Conservation (phyloP, 148 eudicot genomes). For the Cornus kousa region DNA sequence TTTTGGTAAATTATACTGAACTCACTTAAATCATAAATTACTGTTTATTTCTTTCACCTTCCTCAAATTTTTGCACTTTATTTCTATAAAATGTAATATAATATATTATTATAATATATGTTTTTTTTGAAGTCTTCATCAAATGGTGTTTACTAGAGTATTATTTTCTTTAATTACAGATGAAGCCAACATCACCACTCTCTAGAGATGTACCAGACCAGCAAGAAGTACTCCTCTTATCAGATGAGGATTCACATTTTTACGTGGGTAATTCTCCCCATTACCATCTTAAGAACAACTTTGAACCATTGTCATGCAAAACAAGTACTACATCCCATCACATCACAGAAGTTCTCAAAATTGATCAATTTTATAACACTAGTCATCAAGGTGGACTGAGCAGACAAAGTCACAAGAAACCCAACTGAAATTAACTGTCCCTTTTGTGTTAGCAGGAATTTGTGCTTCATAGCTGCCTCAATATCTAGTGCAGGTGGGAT, state of each 20-base stretch:
- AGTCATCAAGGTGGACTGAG: slow-evolving; percentile 11
- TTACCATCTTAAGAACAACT: slow-evolving; percentile 13
- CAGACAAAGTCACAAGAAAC: not conserved
- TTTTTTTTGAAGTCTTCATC: too few species aligned
- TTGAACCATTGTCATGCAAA: slow-evolving; percentile 18
- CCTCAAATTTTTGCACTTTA: too few species aligned
- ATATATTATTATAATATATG: too few species aligned
- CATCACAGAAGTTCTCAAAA: slow-evolving; percentile 7
- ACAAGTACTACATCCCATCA: slow-evolving; percentile 4
- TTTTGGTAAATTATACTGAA: too few species aligned
- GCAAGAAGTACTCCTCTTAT: not conserved
- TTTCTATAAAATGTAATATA: too few species aligned
- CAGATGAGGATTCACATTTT: slow-evolving; percentile 11
- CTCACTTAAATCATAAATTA: too few species aligned
- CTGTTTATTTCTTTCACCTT: too few species aligned
- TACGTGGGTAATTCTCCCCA: slow-evolving; percentile 12
- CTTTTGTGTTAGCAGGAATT: slow-evolving; percentile 26
- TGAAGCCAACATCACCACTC: not conserved
- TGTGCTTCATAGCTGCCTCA: slow-evolving; percentile 51
- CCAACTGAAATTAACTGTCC: slow-evolving; percentile 6
- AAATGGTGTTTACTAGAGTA: too few species aligned
- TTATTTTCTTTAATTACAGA: too few species aligned
- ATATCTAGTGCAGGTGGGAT: slow-evolving; percentile 69
- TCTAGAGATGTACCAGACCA: not conserved
- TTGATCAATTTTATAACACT: slow-evolving; percentile 8